Percentiles rank a stretch among this genome's conserved stretches.
Evolutionary conservation across 179 eudicot genomes (phyloP).

Genomic region (Vitellaria paradoxa): DNA sequence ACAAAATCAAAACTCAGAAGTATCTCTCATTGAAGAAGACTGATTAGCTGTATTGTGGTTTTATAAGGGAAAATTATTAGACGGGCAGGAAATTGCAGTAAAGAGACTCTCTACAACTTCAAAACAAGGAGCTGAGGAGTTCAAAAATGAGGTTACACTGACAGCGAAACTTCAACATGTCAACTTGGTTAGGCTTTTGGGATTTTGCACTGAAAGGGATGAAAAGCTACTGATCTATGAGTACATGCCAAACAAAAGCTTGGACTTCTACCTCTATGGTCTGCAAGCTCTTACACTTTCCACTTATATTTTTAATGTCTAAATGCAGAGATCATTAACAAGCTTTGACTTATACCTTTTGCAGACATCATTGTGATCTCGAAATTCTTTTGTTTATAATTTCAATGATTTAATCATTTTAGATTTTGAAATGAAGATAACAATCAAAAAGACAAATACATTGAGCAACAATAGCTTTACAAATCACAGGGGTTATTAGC

Average conservation of each 20-base stretch:
- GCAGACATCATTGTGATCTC: neutral
- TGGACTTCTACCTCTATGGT: conserved; percentile 48
- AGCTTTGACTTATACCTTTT: neutral
- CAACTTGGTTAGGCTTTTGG: conserved; percentile 38
- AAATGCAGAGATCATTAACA: neutral
- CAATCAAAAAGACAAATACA: neutral
- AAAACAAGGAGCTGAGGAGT: conserved; percentile 44
- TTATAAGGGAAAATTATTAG: conserved; percentile 32
- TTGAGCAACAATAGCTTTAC: neutral
- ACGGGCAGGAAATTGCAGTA: conserved; percentile 48
- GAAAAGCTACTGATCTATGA: conserved; percentile 50
- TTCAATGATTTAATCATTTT: no score
- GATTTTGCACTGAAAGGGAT: conserved; percentile 35
- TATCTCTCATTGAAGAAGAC: neutral
- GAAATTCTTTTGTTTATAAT: neutral
- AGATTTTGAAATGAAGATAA: neutral
- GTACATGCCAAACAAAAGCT: conserved; percentile 46
- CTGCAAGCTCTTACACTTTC: neutral
- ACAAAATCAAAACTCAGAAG: neutral
- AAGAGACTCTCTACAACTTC: conserved; percentile 45
- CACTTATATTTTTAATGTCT: no score
- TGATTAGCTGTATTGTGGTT: neutral
- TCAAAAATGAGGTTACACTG: conserved; percentile 42
- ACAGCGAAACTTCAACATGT: conserved; percentile 47
- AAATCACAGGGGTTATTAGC: neutral